Evolutionary conservation across 352 stramenopile genomes (phyloP).

Genomic region (Phytophthora idaei): DNA sequence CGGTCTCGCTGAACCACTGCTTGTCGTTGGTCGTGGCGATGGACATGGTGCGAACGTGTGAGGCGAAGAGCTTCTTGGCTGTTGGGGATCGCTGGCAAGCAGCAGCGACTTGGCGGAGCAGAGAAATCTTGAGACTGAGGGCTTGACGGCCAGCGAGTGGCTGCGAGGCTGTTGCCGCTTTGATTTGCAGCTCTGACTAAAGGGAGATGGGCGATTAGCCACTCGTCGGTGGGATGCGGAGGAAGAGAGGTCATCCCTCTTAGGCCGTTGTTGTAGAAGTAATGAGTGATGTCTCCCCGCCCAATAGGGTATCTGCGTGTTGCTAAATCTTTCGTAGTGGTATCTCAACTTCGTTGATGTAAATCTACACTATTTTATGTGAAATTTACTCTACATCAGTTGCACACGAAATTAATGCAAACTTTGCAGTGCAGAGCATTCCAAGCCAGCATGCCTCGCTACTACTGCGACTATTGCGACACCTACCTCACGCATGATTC

Average conservation of each 20-base stretch:
- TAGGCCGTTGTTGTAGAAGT: neutral
- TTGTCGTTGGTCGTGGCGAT: slow-evolving; percentile 37
- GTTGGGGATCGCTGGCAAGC: slow-evolving; percentile 5
- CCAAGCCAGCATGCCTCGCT: slow-evolving; percentile 80
- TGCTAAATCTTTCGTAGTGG: neutral
- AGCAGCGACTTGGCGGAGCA: slow-evolving; percentile 20
- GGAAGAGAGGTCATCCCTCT: slow-evolving; percentile 7
- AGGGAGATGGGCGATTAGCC: slow-evolving; percentile 15
- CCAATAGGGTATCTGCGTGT: slow-evolving; percentile 10
- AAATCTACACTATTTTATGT: neutral
- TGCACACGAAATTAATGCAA: neutral
- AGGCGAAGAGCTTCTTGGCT: slow-evolving; percentile 7
- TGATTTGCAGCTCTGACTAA: slow-evolving; percentile 20
- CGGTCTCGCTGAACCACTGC: slow-evolving; percentile 96
- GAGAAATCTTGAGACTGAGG: slow-evolving; percentile 30
- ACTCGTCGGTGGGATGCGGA: slow-evolving; percentile 21
- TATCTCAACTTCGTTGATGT: too few species aligned
- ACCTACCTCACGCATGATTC: slow-evolving; percentile 96
- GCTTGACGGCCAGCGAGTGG: slow-evolving; percentile 1
- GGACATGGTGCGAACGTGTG: slow-evolving; percentile 34
- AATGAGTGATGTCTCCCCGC: slow-evolving; percentile 11
- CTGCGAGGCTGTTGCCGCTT: slow-evolving; percentile 13
- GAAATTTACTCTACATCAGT: neutral
- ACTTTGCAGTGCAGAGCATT: neutral
- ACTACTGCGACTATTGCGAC: slow-evolving; percentile 96